Conservation (phyloP, 805 yeast genomes). For the Yarrowia hollandica region DNA sequence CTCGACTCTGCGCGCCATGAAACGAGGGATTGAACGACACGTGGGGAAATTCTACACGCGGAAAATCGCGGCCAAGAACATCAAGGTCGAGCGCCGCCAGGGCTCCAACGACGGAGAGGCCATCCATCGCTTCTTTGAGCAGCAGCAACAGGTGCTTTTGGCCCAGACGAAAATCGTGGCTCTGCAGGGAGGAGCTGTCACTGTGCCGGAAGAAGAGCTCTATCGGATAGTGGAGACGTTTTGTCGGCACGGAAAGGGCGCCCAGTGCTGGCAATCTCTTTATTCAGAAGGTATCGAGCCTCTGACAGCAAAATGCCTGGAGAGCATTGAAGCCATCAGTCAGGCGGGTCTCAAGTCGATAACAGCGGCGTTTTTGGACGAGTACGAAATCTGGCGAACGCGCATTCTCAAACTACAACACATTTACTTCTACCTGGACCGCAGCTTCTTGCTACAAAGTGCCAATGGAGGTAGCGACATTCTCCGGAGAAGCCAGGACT, state of each 20-base stretch:
- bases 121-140: conserved; percentile 2
- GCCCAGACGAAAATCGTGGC: neutral
- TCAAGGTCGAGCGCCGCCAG: conserved; percentile 23
- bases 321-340: neutral
- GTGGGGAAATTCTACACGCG: conserved; percentile 24
- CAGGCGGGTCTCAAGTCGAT: neutral
- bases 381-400: conserved; percentile 1
- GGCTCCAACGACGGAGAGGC: neutral
- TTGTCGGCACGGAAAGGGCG: conserved; percentile 10
- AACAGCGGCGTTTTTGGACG: conserved; percentile 15
- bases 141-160: neutral
- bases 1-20: too few relatives aligned
- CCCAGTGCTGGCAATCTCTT: conserved; percentile 9
- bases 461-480: conserved; percentile 14
- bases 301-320: neutral
- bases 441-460: neutral
- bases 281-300: neutral
- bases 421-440: conserved; percentile 17
- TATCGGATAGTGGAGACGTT: conserved; percentile 25
- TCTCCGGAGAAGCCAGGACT: conserved; percentile 9
- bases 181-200: neutral
- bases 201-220: neutral
- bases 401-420: conserved; percentile 11
- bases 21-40: conserved; percentile 28
- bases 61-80: conserved; percentile 21